Evolutionary conservation across 371 early-diverging fungal species (phyloP).

Genomic region (Mucor mucedo): DNA sequence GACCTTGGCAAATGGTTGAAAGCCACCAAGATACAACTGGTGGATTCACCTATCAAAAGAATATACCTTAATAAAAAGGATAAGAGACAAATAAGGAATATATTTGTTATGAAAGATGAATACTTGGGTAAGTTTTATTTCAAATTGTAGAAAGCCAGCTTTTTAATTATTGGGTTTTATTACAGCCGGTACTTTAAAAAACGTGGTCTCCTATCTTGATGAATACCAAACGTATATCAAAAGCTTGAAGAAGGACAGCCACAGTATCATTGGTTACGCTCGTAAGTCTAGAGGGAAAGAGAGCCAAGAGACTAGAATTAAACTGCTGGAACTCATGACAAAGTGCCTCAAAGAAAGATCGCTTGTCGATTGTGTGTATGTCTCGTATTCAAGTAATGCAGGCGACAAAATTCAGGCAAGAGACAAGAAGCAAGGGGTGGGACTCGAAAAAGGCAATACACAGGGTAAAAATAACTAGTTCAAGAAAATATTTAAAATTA

Average conservation of each 20-base stretch:
- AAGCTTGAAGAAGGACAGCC: no score
- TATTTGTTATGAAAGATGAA: constrained; percentile 27
- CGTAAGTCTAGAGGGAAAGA: no score
- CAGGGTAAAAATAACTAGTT: no score
- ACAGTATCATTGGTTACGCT: no score
- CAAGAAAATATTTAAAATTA: no score
- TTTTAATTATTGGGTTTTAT: constrained; percentile 3
- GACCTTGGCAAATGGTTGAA: constrained; percentile 28
- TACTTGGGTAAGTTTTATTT: neutral
- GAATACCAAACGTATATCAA: no score
- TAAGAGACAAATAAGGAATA: constrained; percentile 28
- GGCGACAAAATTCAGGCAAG: no score
- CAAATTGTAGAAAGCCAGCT: constrained; percentile 24
- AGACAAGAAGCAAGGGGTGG: no score
- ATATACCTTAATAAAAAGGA: constrained; percentile 17
- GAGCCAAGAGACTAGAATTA: no score
- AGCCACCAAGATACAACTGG: constrained; percentile 20
- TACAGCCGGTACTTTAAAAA: neutral
- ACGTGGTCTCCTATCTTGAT: no score
- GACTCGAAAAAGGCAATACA: no score
- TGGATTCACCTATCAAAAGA: constrained; percentile 23
- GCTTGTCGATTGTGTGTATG: constrained; percentile 27
- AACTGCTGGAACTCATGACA: no score
- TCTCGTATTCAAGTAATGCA: neutral
- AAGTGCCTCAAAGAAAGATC: neutral